These are phyloP conservation scores for Calonectria honghensis DNA, from an alignment of 2,329 filamentous ascomycete species.

Conservation along the genomic window DNA sequence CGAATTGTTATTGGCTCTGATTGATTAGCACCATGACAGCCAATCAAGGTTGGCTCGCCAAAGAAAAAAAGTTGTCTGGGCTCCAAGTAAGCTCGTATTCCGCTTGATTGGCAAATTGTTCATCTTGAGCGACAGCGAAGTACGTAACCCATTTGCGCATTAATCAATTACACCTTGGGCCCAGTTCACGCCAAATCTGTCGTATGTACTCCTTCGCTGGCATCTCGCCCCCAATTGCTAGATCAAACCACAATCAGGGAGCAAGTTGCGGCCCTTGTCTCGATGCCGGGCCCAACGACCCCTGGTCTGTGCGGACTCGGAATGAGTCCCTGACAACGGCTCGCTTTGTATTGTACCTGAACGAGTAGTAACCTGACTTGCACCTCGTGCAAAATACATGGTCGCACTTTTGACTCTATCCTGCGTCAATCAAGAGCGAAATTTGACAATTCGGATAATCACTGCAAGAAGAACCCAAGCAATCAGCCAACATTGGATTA, in stretches of 20 bases:
- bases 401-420: background rate
- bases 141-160: conserved; percentile 2
- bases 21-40: conserved; percentile 2
- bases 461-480: background rate
- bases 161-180: background rate
- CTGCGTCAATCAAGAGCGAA: background rate
- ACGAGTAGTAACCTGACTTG: background rate
- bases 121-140: conserved; percentile 6
- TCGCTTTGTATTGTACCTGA: background rate
- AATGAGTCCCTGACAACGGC: background rate
- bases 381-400: background rate
- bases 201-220: background rate
- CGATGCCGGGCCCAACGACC: background rate
- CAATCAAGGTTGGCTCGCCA: conserved; percentile 15
- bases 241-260: background rate
- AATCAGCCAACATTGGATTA: background rate
- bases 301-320: conserved; percentile 2
- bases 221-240: background rate
- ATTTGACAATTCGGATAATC: background rate
- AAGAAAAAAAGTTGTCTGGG: background rate
- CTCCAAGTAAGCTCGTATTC: conserved; percentile 20
- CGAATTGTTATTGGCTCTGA: background rate
- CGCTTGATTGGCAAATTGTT: conserved; percentile 15
- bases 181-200: background rate
- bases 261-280: conserved; percentile 3